Evolutionary conservation across 805 yeast species (phyloP).

Genomic region (Alloascoidea africana): DNA sequence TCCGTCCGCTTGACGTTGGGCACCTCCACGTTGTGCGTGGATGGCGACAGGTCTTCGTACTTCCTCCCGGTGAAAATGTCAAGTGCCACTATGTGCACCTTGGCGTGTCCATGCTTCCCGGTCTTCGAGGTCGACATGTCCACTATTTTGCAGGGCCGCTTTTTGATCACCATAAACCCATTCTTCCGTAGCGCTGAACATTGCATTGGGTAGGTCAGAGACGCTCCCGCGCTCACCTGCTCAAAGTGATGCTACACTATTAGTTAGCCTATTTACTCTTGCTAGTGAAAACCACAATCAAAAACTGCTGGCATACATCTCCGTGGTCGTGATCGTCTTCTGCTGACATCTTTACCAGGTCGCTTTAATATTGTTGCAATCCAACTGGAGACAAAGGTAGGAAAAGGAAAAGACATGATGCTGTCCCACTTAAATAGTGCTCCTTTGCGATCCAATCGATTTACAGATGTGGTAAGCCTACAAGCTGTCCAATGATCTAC

Average conservation of each 20-base stretch:
- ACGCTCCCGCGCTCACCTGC: slow-evolving; percentile 98
- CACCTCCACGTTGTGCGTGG: slow-evolving; percentile 99
- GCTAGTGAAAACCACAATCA: no score
- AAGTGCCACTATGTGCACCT: slow-evolving; percentile 97
- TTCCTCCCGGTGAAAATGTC: slow-evolving; percentile 99
- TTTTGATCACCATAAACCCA: slow-evolving; percentile 97
- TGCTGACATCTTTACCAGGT: no score
- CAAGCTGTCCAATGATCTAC: no score
- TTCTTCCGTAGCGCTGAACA: slow-evolving; percentile 99
- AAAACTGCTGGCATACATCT: no score
- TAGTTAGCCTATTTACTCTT: no score
- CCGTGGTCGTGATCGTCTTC: no score
- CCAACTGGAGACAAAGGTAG: no score
- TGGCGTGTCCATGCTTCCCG: slow-evolving; percentile 99
- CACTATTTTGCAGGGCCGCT: slow-evolving; percentile 99
- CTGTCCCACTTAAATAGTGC: no score
- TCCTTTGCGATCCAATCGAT: no score
- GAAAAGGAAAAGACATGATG: no score
- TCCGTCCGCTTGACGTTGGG: slow-evolving; percentile 95
- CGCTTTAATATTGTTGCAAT: no score
- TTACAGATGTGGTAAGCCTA: no score
- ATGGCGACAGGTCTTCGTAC: slow-evolving; percentile 99
- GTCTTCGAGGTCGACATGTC: slow-evolving; percentile 99
- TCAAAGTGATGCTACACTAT: slow-evolving; percentile 94
- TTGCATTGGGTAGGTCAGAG: slow-evolving; percentile 96